Evolutionary conservation across 2,329 filamentous ascomycete species (phyloP).

Genomic region (Colletotrichum abscissum): DNA sequence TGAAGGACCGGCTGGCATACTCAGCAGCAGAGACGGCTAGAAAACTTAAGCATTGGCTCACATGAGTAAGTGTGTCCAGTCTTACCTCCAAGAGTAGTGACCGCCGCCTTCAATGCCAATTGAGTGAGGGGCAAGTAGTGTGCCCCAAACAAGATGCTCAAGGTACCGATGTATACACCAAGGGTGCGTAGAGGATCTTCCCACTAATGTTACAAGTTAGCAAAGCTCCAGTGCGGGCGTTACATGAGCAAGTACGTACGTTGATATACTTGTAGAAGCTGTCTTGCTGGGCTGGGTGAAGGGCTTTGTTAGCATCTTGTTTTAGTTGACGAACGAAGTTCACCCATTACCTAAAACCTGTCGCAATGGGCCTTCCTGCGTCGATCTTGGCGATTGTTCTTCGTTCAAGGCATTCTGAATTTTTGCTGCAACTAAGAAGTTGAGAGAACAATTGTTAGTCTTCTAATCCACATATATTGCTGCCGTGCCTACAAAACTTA

Average conservation of each 20-base stretch:
- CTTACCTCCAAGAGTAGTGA: slow-evolving; percentile 15
- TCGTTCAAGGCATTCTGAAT: neutral
- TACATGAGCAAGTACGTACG: neutral
- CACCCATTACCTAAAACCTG: slow-evolving; percentile 2
- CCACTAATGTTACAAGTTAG: slow-evolving; percentile 10
- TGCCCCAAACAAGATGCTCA: slow-evolving; percentile 8
- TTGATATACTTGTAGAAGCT: slow-evolving; percentile 29
- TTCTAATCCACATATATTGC: rapidly evolving
- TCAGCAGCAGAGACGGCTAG: slow-evolving; percentile 10
- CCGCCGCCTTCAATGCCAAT: slow-evolving; percentile 9
- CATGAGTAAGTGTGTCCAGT: too few relatives aligned
- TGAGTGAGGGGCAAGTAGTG: slow-evolving; percentile 24
- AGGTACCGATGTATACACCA: slow-evolving; percentile 8
- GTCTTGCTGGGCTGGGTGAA: slow-evolving; percentile 8
- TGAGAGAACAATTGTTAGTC: neutral
- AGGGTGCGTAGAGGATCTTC: slow-evolving; percentile 24
- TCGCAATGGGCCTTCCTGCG: neutral
- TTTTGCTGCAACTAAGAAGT: neutral
- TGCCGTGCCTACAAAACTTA: neutral
- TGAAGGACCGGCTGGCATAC: slow-evolving; percentile 16
- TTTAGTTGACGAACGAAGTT: too few relatives aligned
- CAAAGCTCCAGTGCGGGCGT: too few relatives aligned
- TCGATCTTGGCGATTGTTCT: neutral
- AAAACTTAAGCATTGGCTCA: too few relatives aligned
- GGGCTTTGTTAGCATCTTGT: neutral